Base-by-base conservation (phyloP, 177 flowering plant genomes). In the Telopea speciosissima region DNA sequence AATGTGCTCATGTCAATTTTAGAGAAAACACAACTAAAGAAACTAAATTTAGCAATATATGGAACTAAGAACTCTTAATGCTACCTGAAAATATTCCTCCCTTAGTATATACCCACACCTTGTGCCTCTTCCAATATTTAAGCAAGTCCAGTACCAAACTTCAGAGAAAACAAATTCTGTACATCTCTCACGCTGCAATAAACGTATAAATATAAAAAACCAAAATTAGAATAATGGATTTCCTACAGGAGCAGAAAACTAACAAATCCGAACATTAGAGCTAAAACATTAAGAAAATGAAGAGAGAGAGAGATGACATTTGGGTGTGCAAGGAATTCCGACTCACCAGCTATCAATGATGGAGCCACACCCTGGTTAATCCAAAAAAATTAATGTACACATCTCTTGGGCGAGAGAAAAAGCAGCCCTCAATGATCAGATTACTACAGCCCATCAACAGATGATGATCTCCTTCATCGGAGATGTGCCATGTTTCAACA, bases 271-370 rank as follows among this genome's bases (percentile, higher is more conserved):
- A 31, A 73, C 23, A 19, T 7, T 13, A 61, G 23, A 42, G 33
- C 21, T 9, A 26, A 44, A 13, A 62, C 4, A 67, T 17, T 26
- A 62, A 7, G 49, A 5, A 56, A 31, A 56, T 59, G 60, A 3
- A 49, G 19, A 49, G 19, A 16, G 49, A 24, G 4, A 69, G 12
- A 24, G n/a, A 40, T 33, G 22, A 24, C 4, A 12, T 62, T 67
- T 36, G 12, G 54, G 58, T 52, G 44, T 42, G 24, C 31, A 40
- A 33, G 42, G 44, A 68, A 22, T 23, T n/a, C 25, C 28, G n/a
- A 40, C 74, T 66, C 54, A 79, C 81, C 72, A 58, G 56, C 73
- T 63, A 68, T 75, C 64, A 42, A 58, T 62, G 22, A 63, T 36
- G 59, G 52, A 6, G 68, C 68, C 54, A 17, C 62, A 59, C 56